These are phyloP conservation scores for Candida cerambycidarum DNA, from an alignment of 805 yeast genomes.

Conservation along the genomic window DNA sequence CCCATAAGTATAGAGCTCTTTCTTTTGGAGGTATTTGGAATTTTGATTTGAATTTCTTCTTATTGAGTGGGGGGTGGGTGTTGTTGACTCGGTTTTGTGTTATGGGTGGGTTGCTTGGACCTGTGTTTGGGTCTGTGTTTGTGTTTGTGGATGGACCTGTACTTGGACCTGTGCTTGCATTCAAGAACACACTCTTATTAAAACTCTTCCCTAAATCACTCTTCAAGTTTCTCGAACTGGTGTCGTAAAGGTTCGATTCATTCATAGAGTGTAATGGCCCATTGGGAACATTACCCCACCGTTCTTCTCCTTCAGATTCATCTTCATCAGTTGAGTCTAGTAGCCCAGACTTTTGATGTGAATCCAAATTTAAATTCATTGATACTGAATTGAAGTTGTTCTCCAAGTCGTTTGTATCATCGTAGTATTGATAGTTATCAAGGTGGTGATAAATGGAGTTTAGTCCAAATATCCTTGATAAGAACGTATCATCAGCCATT, in stretches of 20 bases:
- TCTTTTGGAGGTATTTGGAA: conserved; percentile 51
- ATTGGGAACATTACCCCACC: not conserved
- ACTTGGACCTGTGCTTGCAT: too few relatives aligned
- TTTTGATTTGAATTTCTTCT: conserved; percentile 11
- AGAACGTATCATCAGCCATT: conserved; percentile 47
- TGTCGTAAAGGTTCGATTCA: too few relatives aligned
- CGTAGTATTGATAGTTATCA: conserved; percentile 40
- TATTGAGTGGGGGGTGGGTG: not conserved
- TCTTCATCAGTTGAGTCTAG: conserved; percentile 8
- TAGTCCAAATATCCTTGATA: conserved; percentile 63
- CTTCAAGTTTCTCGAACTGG: too few relatives aligned
- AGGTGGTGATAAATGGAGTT: conserved; percentile 44
- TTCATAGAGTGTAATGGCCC: too few relatives aligned
- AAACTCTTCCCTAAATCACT: too few relatives aligned
- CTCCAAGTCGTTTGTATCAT: conserved; percentile 28
- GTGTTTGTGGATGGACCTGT: too few relatives aligned
- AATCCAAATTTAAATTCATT: conserved; percentile 7
- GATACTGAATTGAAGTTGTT: conserved; percentile 13
- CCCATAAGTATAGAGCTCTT: conserved; percentile 93
- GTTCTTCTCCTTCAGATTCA: conserved; percentile 2
- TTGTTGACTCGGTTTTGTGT: not conserved
- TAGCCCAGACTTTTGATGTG: not conserved
- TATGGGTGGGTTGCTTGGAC: not conserved
- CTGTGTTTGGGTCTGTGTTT: too few relatives aligned
- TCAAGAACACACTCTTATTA: too few relatives aligned